Base-by-base conservation (phyloP, 2,329 filamentous ascomycete species). In the Cordyceps javanica region DNA sequence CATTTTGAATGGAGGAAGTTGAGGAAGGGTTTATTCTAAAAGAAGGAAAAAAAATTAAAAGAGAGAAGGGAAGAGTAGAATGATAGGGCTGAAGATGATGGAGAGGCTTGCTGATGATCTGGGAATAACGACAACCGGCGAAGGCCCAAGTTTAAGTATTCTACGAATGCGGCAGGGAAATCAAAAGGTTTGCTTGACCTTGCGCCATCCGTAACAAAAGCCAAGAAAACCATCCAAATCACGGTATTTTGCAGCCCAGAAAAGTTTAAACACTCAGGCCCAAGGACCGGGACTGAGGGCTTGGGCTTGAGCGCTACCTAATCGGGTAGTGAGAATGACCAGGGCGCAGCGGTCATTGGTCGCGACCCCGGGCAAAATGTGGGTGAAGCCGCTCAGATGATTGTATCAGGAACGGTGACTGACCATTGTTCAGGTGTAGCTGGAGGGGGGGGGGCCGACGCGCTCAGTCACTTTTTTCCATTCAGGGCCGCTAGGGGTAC, bases 321-420 rank as follows among this genome's bases (percentile, higher is more conserved):
- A 55, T 38, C 21, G 38, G 41, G 52, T 2, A 38, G 41, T 28
- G 30, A 36, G 23, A 16, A 5, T 38, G 8, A 10, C 9, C 10
- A 5, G 6, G 1, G 42, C 5, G 4, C 5, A 0, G 2, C 28
- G 13, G 3, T 26, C 13, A 46, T 55, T 55, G 52, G 52, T 10
- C 10, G 7, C 30, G 30, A 6, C 30, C 30, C 30, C 30, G 6
- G 11, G 41, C 41, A 19, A 16, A 36, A 34, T 45, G 41, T 16
- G 41, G 41, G 16, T 16, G 41, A 14, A 9, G 30, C 21, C 52
- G 52, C 52, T 55, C 41, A 45, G 52, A 42, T 41, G 41, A 45
- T 16, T 42, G 52, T 55, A 42, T 55, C 52, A 46, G 51, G 51
- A 52, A 53, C 50, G 38, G 50, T 53, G 38, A 26, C 36, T 53